Percentiles rank a stretch among this genome's conserved stretches.
Conservation (phyloP, 768 basidiomycete species). For the Xerocomellus dryophilus region DNA sequence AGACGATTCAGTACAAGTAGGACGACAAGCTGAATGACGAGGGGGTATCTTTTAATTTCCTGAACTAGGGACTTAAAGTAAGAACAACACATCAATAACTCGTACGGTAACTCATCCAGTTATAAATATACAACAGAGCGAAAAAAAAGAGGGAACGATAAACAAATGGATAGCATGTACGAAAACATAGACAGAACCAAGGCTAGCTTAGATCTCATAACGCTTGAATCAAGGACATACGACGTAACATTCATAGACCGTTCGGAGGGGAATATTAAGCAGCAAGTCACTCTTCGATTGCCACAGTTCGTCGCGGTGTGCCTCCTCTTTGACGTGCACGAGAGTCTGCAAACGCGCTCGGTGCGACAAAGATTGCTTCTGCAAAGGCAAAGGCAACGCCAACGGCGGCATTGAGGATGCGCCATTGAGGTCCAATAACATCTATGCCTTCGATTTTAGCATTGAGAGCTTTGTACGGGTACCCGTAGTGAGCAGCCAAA, state of each 20-base stretch:
- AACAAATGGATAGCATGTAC: slow-evolving; percentile 20
- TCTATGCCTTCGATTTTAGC: slow-evolving; percentile 41
- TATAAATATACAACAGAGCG: slow-evolving; percentile 19
- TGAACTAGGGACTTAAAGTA: neutral
- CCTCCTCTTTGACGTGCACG: slow-evolving; percentile 23
- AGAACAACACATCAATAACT: slow-evolving; percentile 1
- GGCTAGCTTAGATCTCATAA: slow-evolving; percentile 4
- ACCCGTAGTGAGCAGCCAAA: slow-evolving; percentile 57
- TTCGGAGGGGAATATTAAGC: neutral
- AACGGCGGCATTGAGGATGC: slow-evolving; percentile 53
- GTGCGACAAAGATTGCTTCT: slow-evolving; percentile 55
- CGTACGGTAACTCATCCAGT: slow-evolving; percentile 14
- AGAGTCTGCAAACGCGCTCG: slow-evolving; percentile 35
- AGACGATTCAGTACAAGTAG: too few species aligned
- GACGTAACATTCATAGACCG: neutral
- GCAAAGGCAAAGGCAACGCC: slow-evolving; percentile 65
- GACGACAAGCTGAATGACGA: neutral
- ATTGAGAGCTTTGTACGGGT: slow-evolving; percentile 41
- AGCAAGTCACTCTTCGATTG: slow-evolving; percentile 21
- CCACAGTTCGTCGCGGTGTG: slow-evolving; percentile 22
- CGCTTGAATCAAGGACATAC: slow-evolving; percentile 1
- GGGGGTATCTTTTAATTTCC: slow-evolving; percentile 10
- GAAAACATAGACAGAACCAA: slow-evolving; percentile 13
- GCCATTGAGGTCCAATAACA: slow-evolving; percentile 53
- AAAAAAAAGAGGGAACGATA: neutral